These are phyloP conservation scores for Boechera divaricarpa DNA, from an alignment of 345 rosid genomes.

Conservation along the genomic window DNA sequence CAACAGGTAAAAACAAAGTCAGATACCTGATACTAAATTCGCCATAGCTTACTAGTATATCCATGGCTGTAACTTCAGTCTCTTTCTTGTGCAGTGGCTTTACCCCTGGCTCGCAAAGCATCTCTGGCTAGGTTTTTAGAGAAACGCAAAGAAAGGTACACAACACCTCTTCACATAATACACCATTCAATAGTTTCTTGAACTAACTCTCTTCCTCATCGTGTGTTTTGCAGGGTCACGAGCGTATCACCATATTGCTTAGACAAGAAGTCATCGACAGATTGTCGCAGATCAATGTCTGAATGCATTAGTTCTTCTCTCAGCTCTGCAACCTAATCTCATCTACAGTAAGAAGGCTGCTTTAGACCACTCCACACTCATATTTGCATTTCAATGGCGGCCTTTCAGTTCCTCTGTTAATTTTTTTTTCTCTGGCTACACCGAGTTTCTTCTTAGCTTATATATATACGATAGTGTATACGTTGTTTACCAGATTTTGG, in stretches of 20 bases:
- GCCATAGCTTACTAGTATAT: background rate
- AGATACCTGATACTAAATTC: background rate
- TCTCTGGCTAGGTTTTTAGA: slow-evolving; percentile 83
- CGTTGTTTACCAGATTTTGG: slow-evolving; percentile 40
- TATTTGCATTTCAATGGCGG: slow-evolving; percentile 30
- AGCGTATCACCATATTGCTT: slow-evolving; percentile 54
- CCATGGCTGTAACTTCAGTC: slow-evolving; percentile 3
- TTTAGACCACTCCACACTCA: slow-evolving; percentile 25
- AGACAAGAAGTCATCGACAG: slow-evolving; percentile 43
- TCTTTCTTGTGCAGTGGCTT: slow-evolving; percentile 52
- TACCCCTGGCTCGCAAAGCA: slow-evolving; percentile 85
- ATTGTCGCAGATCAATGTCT: slow-evolving; percentile 42
- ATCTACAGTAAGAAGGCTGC: slow-evolving; percentile 29
- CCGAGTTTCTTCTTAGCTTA: slow-evolving; percentile 37
- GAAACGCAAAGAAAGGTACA: slow-evolving; percentile 84
- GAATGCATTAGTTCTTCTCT: slow-evolving; percentile 47
- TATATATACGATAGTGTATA: slow-evolving; percentile 39
- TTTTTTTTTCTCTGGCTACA: background rate
- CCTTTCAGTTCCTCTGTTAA: slow-evolving; percentile 2
- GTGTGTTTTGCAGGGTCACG: slow-evolving; percentile 48
- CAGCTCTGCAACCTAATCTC: slow-evolving; percentile 47
- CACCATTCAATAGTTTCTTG: slow-evolving; percentile 27
- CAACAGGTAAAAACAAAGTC: slow-evolving; percentile 52
- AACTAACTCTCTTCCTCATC: slow-evolving; percentile 20
- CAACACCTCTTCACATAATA: slow-evolving; percentile 8